Evolutionary conservation across 108 stramenopile genomes (phyloP).

Genomic region (Cyclotella baltica): DNA sequence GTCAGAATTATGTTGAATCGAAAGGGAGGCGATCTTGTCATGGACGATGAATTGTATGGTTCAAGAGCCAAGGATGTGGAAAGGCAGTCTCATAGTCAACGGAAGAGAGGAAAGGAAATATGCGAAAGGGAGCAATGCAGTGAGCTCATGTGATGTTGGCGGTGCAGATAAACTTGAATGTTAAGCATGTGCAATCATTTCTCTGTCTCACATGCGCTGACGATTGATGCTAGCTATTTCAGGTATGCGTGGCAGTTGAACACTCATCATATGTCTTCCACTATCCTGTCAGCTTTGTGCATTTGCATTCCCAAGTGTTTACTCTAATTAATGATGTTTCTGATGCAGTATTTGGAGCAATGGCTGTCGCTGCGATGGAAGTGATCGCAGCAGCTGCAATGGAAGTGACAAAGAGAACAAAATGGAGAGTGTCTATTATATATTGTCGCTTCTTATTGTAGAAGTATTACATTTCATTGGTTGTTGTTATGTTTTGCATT

Average conservation of each 20-base stretch:
- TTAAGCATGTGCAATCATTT: conserved; percentile 70
- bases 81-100: too few species aligned
- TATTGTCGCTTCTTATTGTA: conserved; percentile 68
- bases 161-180: conserved; percentile 40
- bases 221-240: too few species aligned
- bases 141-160: conserved; percentile 43
- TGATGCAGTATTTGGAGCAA: conserved; percentile 83
- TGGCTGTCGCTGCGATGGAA: conserved; percentile 71
- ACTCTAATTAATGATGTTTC: conserved; percentile 81
- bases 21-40: too few species aligned
- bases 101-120: too few species aligned
- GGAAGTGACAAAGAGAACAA: conserved; percentile 67
- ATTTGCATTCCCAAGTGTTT: conserved; percentile 81
- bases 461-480: too few species aligned
- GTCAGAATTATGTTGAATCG: too few species aligned
- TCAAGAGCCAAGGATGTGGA: too few species aligned
- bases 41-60: too few species aligned
- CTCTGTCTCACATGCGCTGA: conserved; percentile 72
- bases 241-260: too few species aligned
- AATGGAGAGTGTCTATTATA: conserved; percentile 64
- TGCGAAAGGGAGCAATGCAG: conserved; percentile 57
- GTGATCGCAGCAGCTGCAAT: conserved; percentile 79
- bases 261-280: not conserved
- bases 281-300: conserved; percentile 72
- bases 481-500: too few species aligned